Evolutionary conservation across 2,329 filamentous ascomycete genomes (phyloP), one percentile per base, ranked within the genome.

Genomic region (Neoascochyta sp.): DNA sequence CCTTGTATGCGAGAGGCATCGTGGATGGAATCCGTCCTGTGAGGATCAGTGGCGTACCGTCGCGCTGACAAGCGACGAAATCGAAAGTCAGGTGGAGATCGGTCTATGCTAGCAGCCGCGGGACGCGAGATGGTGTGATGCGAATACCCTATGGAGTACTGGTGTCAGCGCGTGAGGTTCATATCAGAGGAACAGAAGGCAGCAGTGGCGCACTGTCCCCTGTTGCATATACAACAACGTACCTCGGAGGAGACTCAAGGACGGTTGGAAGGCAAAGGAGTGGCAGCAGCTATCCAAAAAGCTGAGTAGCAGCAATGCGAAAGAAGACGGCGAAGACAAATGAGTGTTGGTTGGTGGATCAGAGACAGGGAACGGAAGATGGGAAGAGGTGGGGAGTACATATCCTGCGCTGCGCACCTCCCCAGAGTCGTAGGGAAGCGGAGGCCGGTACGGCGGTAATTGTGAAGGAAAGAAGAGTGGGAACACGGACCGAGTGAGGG

Each of bases 251-350:
- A 46, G 54, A 46, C 48, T 39, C 38, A 45, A 51, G 47, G 38
- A 34, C 39, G 37, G 23, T 36, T 43, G 38, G 41, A 46, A 44
- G 44, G 45, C 32, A 52, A 54, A 50, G 36, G 50, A 47, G 49
- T 50, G 57, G 47, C 39, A 51, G 45, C 50, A 52, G 54, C 54
- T 63, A 63, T 62, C 57, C 59, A 63, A 62, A 47, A 48, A 55
- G 54, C 50, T 36, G 50, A 48, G 50, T 34, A 43, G 45, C 54
- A 60, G 57, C 54, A 57, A 59, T 58, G 54, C 38, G 50, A 54
- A 62, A 59, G 53, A 61, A 60, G 54, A 55, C 41, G 26, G 41
- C 49, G 51, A 39, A 54, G 52, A 57, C 56, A 47, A 62, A 60
- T 56, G 57, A 61, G 55, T 59, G 57, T 56, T n/a, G n/a, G 50